Evolutionary conservation across 139 green algal species (phyloP).

Genomic region (Chlorella ohadii): DNA sequence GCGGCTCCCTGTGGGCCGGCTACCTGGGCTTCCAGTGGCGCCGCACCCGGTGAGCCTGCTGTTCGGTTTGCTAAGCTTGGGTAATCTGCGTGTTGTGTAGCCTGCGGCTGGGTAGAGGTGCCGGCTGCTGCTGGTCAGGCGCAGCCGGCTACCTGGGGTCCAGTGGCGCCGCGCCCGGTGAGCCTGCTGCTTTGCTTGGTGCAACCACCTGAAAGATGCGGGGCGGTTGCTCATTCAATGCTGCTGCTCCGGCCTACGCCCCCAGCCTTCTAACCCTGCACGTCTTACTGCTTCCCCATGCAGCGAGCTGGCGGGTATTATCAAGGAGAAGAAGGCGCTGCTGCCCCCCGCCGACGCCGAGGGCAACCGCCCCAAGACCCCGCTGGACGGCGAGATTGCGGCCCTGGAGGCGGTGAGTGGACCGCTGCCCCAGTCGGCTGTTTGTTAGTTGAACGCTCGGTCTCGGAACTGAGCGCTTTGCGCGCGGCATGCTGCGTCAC

Average conservation of each 20-base stretch:
- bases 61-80: too few species aligned
- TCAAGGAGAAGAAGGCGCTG: constrained; percentile 82
- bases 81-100: too few species aligned
- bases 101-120: too few species aligned
- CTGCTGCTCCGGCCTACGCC: too few species aligned
- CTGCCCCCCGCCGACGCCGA: constrained; percentile 63
- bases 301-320: constrained; percentile 68
- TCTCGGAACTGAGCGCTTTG: too few species aligned
- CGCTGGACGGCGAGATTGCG: constrained; percentile 49
- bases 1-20: constrained; percentile 80
- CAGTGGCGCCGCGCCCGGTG: constrained; percentile 76
- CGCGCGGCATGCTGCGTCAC: too few species aligned
- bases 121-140: too few species aligned
- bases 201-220: too few species aligned
- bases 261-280: too few species aligned
- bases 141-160: constrained; percentile 92
- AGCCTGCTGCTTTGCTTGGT: neutral
- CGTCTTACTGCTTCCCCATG: neutral
- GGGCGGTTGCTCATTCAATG: too few species aligned
- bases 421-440: too few species aligned
- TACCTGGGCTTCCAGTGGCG: constrained; percentile 94
- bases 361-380: constrained; percentile 53
- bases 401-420: constrained; percentile 79
- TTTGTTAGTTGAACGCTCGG: too few species aligned
- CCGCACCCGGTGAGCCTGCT: constrained; percentile 34